Conservation (phyloP, 352 stramenopile genomes). For the Pythium coloratum region DNA sequence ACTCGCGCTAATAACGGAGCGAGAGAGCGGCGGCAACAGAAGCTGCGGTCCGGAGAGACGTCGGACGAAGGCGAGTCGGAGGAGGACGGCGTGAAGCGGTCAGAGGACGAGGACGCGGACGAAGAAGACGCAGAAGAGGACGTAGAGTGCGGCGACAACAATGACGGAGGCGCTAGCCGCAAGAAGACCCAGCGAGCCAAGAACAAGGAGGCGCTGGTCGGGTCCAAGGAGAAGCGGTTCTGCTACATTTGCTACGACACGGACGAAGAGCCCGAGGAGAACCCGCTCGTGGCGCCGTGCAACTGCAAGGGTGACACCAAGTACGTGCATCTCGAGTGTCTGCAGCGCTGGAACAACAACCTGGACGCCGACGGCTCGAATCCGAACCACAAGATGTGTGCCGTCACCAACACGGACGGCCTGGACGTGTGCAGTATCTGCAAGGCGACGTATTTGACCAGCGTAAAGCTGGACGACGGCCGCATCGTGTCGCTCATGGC, state of each 20-base stretch:
- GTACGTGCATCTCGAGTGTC: constrained; percentile 91
- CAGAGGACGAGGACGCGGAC: constrained; percentile 18
- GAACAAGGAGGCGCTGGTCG: constrained; percentile 45
- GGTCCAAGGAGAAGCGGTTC: constrained; percentile 55
- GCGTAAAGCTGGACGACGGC: constrained; percentile 84
- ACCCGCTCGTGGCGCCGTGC: constrained; percentile 89
- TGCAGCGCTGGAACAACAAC: constrained; percentile 93
- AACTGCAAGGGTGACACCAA: constrained; percentile 92
- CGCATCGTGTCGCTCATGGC: constrained; percentile 84
- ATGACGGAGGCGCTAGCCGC: constrained; percentile 6
- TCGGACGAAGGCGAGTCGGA: constrained; percentile 80
- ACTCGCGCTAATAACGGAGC: constrained; percentile 18
- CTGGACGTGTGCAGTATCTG: constrained; percentile 90
- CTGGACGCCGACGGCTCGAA: constrained; percentile 73
- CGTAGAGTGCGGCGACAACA: background rate
- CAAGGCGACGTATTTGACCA: constrained; percentile 90
- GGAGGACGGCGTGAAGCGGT: constrained; percentile 49
- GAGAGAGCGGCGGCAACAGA: constrained; percentile 29
- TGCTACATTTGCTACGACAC: constrained; percentile 95
- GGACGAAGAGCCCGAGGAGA: constrained; percentile 81
- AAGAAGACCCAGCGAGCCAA: constrained; percentile 23
- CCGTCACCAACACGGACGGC: constrained; percentile 88
- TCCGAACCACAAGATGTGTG: constrained; percentile 87
- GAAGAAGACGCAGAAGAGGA: constrained; percentile 25
- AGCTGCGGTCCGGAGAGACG: constrained; percentile 50